These are phyloP conservation scores for Umbellularia californica DNA, from an alignment of 164 flowering plant genomes.

Conservation along the genomic window DNA sequence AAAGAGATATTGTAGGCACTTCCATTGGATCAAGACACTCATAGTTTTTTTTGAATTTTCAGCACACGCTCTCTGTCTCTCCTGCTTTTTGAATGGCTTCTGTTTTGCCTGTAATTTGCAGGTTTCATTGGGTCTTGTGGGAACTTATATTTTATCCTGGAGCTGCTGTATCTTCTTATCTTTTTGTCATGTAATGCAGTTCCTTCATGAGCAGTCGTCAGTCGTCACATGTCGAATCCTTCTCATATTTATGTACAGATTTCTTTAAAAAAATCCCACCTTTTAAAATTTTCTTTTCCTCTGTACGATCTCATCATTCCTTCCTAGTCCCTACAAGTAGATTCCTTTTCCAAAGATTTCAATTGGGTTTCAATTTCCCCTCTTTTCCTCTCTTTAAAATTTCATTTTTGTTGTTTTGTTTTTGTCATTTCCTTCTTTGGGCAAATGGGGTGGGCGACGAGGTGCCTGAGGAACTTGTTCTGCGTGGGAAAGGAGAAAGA, in stretches of 20 bases:
- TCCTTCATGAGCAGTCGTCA: conserved; percentile 65
- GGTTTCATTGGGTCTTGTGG: neutral
- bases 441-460: conserved; percentile 71
- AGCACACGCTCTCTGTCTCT: conserved; percentile 5
- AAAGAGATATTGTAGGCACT: neutral
- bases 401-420: neutral
- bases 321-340: neutral
- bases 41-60: too few relatives aligned
- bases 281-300: neutral
- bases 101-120: neutral
- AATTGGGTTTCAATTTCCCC: conserved; percentile 7
- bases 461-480: conserved; percentile 63
- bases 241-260: conserved; percentile 10
- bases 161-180: conserved; percentile 36
- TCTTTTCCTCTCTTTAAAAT: neutral
- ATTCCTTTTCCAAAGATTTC: neutral
- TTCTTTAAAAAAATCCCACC: neutral
- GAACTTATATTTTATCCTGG: conserved; percentile 20
- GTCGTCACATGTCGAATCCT: conserved; percentile 13
- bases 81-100: conserved; percentile 12
- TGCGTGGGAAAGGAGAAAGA: conserved; percentile 42
- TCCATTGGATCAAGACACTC: neutral
- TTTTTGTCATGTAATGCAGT: conserved; percentile 60
- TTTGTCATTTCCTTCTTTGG: neutral
- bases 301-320: neutral